These are phyloP conservation scores for Lodderomyces jiufengensis DNA, from an alignment of 1,139 yeast genomes.

Conservation along the genomic window DNA sequence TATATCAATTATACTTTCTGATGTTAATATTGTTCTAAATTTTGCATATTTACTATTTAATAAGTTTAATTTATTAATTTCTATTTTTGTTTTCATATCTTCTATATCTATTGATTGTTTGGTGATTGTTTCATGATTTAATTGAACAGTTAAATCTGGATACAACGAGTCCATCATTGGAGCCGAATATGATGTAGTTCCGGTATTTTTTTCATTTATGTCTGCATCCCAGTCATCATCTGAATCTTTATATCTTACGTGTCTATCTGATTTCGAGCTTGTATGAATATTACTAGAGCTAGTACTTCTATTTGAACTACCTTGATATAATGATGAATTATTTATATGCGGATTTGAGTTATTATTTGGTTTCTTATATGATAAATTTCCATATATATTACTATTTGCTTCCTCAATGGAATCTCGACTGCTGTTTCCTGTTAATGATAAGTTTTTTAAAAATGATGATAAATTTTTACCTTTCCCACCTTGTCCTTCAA, in stretches of 20 bases:
- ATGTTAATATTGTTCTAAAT: slow-evolving; percentile 61
- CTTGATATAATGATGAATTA: not conserved
- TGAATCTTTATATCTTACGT: slow-evolving; percentile 48
- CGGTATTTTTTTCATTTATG: slow-evolving; percentile 46
- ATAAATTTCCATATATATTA: slow-evolving; percentile 39
- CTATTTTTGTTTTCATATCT: slow-evolving; percentile 36
- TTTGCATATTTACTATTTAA: slow-evolving; percentile 59
- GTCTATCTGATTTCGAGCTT: not conserved
- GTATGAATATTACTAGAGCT: not conserved
- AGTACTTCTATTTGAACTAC: slow-evolving; percentile 6
- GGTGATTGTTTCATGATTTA: not conserved
- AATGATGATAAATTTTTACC: slow-evolving; percentile 62
- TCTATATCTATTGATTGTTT: slow-evolving; percentile 20
- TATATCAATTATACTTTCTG: slow-evolving; percentile 50
- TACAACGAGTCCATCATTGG: slow-evolving; percentile 34
- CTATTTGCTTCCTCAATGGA: slow-evolving; percentile 31
- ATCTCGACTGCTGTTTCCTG: slow-evolving; percentile 13
- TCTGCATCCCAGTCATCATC: slow-evolving; percentile 96
- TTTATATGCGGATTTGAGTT: slow-evolving; percentile 10
- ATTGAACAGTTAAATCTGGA: slow-evolving; percentile 33
- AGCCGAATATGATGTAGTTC: slow-evolving; percentile 8
- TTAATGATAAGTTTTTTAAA: slow-evolving; percentile 46
- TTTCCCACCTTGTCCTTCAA: slow-evolving; percentile 66
- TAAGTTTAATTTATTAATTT: slow-evolving; percentile 56
- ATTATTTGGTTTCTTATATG: slow-evolving; percentile 20